Evolutionary conservation across 2,329 filamentous ascomycete species (phyloP), one percentile per base, ranked within the genome.

Genomic region (Cordyceps tenuipes): DNA sequence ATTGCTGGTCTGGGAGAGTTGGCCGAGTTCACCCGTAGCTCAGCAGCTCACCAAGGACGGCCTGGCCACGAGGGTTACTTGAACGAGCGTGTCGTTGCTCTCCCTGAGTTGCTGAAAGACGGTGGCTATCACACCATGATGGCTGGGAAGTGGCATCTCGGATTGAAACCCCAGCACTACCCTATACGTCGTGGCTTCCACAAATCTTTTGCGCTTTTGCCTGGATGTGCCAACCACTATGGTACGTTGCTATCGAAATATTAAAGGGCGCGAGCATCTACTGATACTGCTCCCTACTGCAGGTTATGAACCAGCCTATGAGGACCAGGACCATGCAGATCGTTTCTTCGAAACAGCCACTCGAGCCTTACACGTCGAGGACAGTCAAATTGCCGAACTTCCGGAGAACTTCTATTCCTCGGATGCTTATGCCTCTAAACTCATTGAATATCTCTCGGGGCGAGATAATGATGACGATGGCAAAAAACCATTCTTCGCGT

Each of bases 131-230:
- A 66, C 0, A 72, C 70, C 8, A 59, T 69, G 15, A 68, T 73
- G 62, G 64, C 66, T 5, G 70, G 70, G 0, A 71, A 71, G 61
- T 72, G 71, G 71, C 68, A 66, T 47, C 60, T 67, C 2, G 65
- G 65, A 5, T 43, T 67, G 21, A 65, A 63, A 47, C 63, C 79
- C 0, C 79, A 83, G 63, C 75, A 76, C 23, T 77, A 75, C 9
- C 80, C 81, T 1, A 70, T 75, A 44, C 74, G 75, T 29, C 76
- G 81, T n/a, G 81, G 81, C 0, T 84, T 84, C 64, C 76, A 82
- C 56, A 74, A 74, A 21, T 79, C 76, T 10, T 79, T 83, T 61
- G 79, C 80, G 12, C 76, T 82, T 64, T 69, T 84, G 13, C 80
- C 80, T 1, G 81, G 78, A 1, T 81, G 80, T 66, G 77, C 75